Percentiles rank a stretch among this genome's conserved stretches.
Evolutionary conservation across 805 yeast species (phyloP).

Genomic region (Wickerhamomyces bovis): DNA sequence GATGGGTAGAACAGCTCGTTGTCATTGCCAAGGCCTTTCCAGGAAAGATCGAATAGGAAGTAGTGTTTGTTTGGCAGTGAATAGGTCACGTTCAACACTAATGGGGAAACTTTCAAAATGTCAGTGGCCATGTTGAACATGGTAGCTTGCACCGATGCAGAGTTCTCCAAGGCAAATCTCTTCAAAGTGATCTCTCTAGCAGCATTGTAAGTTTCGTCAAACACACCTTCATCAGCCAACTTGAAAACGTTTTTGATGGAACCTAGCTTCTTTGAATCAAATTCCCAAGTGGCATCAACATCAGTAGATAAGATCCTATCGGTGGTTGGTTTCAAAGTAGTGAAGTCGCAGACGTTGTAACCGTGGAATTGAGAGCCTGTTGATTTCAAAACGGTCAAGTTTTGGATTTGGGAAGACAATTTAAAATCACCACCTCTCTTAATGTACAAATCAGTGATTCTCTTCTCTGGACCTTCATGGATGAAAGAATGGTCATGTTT

Average conservation of each 20-base stretch:
- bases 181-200: constrained; percentile 70
- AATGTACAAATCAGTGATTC: constrained; percentile 51
- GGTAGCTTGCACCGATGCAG: constrained; percentile 94
- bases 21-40: constrained; percentile 81
- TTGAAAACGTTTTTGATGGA: constrained; percentile 43
- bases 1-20: constrained; percentile 84
- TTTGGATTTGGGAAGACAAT: constrained; percentile 67
- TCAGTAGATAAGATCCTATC: constrained; percentile 90
- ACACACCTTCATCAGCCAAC: constrained; percentile 53
- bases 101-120: constrained; percentile 53
- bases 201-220: constrained; percentile 55
- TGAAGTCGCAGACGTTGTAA: constrained; percentile 79
- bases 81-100: constrained; percentile 61
- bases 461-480: constrained; percentile 79
- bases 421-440: constrained; percentile 46
- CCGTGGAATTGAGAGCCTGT: constrained; percentile 93
- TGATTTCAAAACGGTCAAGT: constrained; percentile 78
- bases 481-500: constrained; percentile 78
- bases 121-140: constrained; percentile 88
- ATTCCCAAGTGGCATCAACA: constrained; percentile 68
- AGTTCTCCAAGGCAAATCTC: constrained; percentile 76
- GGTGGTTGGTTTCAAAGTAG: constrained; percentile 74
- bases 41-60: constrained; percentile 69
- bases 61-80: constrained; percentile 89
- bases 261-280: constrained; percentile 44